Evolutionary conservation across 2,329 filamentous ascomycete species (phyloP), one percentile per base, ranked within the genome.

Genomic region (Chrysoporthe deuterocubensis): DNA sequence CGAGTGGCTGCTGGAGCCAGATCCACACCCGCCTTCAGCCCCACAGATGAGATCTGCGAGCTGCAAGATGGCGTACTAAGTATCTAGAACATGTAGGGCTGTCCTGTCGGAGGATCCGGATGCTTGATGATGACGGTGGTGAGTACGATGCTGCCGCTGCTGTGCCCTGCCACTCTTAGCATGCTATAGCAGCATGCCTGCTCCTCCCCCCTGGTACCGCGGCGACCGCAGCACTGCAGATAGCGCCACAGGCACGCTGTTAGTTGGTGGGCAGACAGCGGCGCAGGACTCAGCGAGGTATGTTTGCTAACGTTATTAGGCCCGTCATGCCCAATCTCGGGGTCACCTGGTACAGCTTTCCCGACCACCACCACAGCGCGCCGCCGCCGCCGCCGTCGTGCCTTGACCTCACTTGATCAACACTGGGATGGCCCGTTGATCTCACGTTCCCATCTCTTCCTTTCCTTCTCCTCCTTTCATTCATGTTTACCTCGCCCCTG

Each of bases 271-370:
- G 26, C 26, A 26, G 26, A 26, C 26, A 0, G 26, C 26, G 26
- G 26, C 26, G 26, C 26, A 26, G 26, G 26, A 26, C 26, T 26
- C 26, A 26, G 26, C 26, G 26, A 26, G 26, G 26, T 0, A 26
- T 26, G 26, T 26, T 26, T 26, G 26, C 26, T 26, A 26, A 26
- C 26, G 26, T 26, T 26, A 26, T 26, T 40, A 40, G 37, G 37
- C 37, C 37, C 37, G 54, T 57, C 34, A 40, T 57, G 54, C 54
- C 52, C 32, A 60, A 43, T 60, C 37, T 60, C 40, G n/a, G 32
- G 63, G 63, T 68, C 66, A 68, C 48, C 66, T 68, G 66, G 66
- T 68, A 66, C 63, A 57, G 57, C 43, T 58, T 58, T 43, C 46
- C 60, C 56, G 50, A 56, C 57, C 50, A 54, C 21, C 32, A 34